Conservation (phyloP, 495 filamentous ascomycete genomes). For the Amniculicola lignicola region DNA sequence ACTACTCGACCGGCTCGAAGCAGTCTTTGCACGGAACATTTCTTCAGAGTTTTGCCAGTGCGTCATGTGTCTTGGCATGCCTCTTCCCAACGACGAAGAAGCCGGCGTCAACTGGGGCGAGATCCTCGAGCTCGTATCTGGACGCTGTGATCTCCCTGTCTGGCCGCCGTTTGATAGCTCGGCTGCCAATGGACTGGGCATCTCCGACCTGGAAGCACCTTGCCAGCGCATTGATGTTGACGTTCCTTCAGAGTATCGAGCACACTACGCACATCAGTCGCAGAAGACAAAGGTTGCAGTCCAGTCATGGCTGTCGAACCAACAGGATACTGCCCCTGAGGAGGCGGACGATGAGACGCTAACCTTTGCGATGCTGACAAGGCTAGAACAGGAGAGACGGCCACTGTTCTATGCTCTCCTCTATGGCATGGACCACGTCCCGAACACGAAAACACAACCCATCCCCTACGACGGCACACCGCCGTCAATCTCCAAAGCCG, state of each 20-base stretch:
- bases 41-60: constrained; percentile 76
- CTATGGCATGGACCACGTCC: constrained; percentile 59
- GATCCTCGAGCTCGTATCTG: constrained; percentile 87
- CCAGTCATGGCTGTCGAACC: constrained; percentile 78
- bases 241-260: constrained; percentile 83
- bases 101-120: constrained; percentile 93
- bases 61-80: constrained; percentile 62
- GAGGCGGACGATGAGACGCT: constrained; percentile 92
- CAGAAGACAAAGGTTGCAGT: constrained; percentile 81
- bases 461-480: constrained; percentile 53
- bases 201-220: constrained; percentile 52
- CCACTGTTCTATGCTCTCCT: constrained; percentile 75
- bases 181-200: constrained; percentile 52
- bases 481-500: constrained; percentile 66
- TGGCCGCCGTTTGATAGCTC: constrained; percentile 73
- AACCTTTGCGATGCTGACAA: constrained; percentile 87
- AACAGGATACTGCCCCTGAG: constrained; percentile 67
- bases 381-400: constrained; percentile 70
- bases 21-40: constrained; percentile 89
- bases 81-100: constrained; percentile 40
- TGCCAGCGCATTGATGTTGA: constrained; percentile 86
- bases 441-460: constrained; percentile 51
- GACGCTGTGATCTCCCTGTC: constrained; percentile 73
- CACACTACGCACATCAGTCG: constrained; percentile 82
- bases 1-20: constrained; percentile 86